Evolutionary conservation across 148 eudicot species (phyloP).

Genomic region (Talinum fruticosum): DNA sequence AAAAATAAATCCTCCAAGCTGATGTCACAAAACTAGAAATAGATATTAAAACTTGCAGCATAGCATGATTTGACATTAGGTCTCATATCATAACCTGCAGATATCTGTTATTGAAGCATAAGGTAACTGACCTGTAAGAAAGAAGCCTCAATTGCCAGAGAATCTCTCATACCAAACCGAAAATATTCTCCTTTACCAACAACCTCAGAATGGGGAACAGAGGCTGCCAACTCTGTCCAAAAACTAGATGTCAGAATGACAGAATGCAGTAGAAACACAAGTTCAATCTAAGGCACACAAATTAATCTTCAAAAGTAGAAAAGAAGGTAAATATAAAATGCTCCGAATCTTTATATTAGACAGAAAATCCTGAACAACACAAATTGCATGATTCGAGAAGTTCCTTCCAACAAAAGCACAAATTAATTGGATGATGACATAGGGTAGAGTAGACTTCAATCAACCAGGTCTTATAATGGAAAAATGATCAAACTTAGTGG

Average conservation of each 20-base stretch:
- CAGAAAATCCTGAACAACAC: neutral
- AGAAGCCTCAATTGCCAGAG: conserved; percentile 95
- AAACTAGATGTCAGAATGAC: conserved; percentile 23
- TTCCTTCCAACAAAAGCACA: neutral
- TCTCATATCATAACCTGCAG: neutral
- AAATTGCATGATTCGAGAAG: neutral
- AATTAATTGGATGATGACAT: neutral
- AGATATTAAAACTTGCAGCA: neutral
- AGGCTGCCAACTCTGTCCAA: conserved; percentile 80
- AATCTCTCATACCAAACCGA: conserved; percentile 96
- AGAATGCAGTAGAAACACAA: neutral
- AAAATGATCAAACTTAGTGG: neutral
- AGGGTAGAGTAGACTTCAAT: neutral
- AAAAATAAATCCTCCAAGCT: neutral
- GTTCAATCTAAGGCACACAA: conserved; percentile 3
- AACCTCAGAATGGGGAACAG: conserved; percentile 71
- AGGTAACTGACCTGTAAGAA: conserved; percentile 74
- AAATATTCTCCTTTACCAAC: conserved; percentile 98
- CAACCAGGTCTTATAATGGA: neutral
- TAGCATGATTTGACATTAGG: neutral
- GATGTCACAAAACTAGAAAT: conserved; percentile 3
- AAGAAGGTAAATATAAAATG: neutral
- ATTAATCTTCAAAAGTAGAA: neutral
- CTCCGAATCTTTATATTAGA: neutral
- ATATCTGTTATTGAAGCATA: neutral